Evolutionary conservation across 768 basidiomycete species (phyloP).

Genomic region (Amanita jacksonii): DNA sequence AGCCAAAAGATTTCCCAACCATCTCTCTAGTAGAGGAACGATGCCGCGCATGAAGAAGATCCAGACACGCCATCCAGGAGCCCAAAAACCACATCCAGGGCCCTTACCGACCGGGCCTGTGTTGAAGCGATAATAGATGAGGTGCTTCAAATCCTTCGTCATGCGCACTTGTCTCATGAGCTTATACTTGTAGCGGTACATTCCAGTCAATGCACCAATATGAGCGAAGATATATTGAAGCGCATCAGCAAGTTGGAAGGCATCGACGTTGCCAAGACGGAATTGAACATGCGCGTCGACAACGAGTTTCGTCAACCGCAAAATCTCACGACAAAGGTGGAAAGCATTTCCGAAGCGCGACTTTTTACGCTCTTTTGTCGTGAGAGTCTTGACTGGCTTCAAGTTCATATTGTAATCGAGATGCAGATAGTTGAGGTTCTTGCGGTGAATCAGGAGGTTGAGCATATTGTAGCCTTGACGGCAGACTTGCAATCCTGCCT

Average conservation of each 20-base stretch:
- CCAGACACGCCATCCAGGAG: constrained; percentile 99
- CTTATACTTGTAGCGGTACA: constrained; percentile 99
- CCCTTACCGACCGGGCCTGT: constrained; percentile 99
- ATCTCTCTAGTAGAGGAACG: constrained; percentile 92
- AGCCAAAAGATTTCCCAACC: constrained; percentile 96
- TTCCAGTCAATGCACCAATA: constrained; percentile 95
- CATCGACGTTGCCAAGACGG: constrained; percentile 96
- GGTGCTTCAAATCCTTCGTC: constrained; percentile 98
- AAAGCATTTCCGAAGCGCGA: constrained; percentile 99
- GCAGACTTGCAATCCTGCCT: constrained; percentile 97
- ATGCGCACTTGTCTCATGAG: constrained; percentile 99
- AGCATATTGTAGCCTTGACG: constrained; percentile 99
- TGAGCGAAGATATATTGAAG: constrained; percentile 97
- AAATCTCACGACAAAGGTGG: constrained; percentile 94
- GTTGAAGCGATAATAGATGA: constrained; percentile 99
- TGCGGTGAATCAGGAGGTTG: constrained; percentile 96
- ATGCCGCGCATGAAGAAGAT: constrained; percentile 99
- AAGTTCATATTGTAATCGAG: constrained; percentile 98
- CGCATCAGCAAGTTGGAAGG: constrained; percentile 98
- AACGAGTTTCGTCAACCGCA: constrained; percentile 95
- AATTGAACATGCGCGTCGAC: constrained; percentile 99
- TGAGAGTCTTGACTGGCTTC: constrained; percentile 95
- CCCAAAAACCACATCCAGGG: constrained; percentile 99
- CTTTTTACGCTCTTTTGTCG: constrained; percentile 99
- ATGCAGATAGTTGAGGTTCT: constrained; percentile 93